Evolutionary conservation across 2,329 filamentous ascomycete species (phyloP), one percentile per base, ranked within the genome.

Genomic region (Parasarocladium wereldwijsianum): DNA sequence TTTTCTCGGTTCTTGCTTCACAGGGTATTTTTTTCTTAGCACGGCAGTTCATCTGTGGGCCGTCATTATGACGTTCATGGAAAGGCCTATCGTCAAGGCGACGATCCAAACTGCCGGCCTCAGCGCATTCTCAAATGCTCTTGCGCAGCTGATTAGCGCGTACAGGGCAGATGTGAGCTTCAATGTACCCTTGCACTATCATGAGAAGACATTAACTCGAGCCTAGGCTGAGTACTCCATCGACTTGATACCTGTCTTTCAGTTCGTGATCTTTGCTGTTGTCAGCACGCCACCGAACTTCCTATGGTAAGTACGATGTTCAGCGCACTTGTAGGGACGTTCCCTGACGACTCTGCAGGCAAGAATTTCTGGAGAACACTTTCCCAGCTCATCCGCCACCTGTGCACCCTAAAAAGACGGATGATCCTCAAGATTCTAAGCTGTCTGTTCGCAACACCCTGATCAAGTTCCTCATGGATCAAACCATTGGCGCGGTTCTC

Each of bases 241-340:
- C 41, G 70, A 85, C 52, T 64, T 66, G 53, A 54, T 66, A 5
- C 71, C 78, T 4, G 62, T 93, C 24, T 56, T 85, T 40, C 80
- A 85, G 47, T 93, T 92, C 52, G 56, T 81, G 30, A 45, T 83
- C 31, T 93, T 77, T 58, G 70, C 76, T 39, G 46, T 81, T 19
- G 47, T 93, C 35, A 76, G 66, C 51, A 78, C 76, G 23, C 84
- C 85, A 3, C 80, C 80, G 25, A 94, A 94, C 54, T 82, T 84
- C 46, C 48, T 82, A 43, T 93, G 84, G 85, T 73, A 50, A 41
- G 56, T 51, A n/a, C 19, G 9, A 9, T 6, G 9, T 12, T 17
- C 22, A 3, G 37, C 30, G 15, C 13, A 12, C 10, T n/a, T 19
- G 10, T 28, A 5, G 15, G 6, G 6, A 19, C 10, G n/a, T 5